phyloP scores from a whole-genome alignment of 2,329 filamentous ascomycete species.

The Lecanicillium sp. region DNA sequence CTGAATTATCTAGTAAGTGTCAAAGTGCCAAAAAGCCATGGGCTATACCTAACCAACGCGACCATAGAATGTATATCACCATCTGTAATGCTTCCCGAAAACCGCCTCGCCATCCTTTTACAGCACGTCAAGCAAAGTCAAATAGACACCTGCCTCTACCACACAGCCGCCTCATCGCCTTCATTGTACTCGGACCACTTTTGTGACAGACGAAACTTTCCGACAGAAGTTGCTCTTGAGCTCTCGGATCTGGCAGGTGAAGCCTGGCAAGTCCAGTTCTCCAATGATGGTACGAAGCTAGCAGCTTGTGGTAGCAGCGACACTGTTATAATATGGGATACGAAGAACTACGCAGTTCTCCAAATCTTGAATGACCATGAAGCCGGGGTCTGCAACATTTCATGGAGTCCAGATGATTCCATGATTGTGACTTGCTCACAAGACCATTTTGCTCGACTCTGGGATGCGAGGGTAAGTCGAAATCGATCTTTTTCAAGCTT shows the following conservation, averaged over 20 bases:
- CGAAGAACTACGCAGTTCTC: conserved; percentile 56
- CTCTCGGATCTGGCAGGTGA: conserved; percentile 69
- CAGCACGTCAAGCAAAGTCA: conserved; percentile 78
- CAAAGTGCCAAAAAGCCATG: conserved; percentile 13
- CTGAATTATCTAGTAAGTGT: conserved; percentile 70
- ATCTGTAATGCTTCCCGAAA: conserved; percentile 92
- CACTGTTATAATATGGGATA: conserved; percentile 75
- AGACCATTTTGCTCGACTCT: conserved; percentile 66
- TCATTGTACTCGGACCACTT: conserved; percentile 84
- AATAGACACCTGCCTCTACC: conserved; percentile 77
- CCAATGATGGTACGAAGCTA: conserved; percentile 72
- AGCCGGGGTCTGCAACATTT: conserved; percentile 65
- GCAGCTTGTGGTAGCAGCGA: conserved; percentile 75
- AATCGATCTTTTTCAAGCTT: neutral
- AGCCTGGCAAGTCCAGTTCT: conserved; percentile 88
- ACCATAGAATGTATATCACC: conserved; percentile 85
- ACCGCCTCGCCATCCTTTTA: conserved; percentile 72
- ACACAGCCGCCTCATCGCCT: conserved; percentile 70
- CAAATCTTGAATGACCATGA: conserved; percentile 58
- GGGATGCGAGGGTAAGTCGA: conserved; percentile 57
- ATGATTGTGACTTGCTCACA: conserved; percentile 78
- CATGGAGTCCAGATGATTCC: conserved; percentile 88
- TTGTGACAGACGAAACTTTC: conserved; percentile 75
- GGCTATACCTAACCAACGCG: conserved; percentile 5
- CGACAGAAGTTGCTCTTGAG: conserved; percentile 60